phyloP scores from a whole-genome alignment of 331 rosid genomes.

The Telfairia occidentalis region DNA sequence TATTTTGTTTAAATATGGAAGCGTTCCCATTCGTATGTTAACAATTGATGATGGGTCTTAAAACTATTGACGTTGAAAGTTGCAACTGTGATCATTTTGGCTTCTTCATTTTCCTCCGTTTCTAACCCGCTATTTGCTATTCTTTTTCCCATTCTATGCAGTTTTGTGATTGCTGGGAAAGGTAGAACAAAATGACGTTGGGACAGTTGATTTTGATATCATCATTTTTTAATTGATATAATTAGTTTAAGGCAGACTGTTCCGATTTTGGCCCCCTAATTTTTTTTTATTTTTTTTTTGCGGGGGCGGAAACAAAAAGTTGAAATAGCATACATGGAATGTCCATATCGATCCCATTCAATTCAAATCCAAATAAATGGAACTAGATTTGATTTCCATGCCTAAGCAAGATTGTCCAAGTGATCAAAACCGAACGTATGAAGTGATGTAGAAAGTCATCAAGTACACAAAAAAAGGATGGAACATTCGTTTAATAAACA shows the following conservation, averaged over 20 bases:
- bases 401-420: background rate
- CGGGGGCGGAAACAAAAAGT: background rate
- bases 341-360: background rate
- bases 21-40: background rate
- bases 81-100: background rate
- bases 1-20: slow-evolving; percentile 10
- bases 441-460: slow-evolving; percentile 4
- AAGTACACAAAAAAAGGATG: slow-evolving; percentile 6
- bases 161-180: background rate
- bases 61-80: background rate
- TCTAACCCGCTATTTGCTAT: background rate
- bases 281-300: too few species aligned
- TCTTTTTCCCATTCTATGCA: background rate
- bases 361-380: background rate
- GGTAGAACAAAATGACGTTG: background rate
- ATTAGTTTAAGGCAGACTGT: background rate
- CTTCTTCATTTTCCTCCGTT: background rate
- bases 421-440: background rate
- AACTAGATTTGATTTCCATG: background rate
- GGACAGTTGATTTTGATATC: background rate
- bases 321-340: background rate
- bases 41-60: background rate
- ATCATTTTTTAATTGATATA: background rate
- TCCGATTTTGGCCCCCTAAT: background rate
- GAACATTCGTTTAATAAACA: slow-evolving; percentile 12